Evolutionary conservation across 148 eudicot species (phyloP).

Genomic region (Spergularia marina): DNA sequence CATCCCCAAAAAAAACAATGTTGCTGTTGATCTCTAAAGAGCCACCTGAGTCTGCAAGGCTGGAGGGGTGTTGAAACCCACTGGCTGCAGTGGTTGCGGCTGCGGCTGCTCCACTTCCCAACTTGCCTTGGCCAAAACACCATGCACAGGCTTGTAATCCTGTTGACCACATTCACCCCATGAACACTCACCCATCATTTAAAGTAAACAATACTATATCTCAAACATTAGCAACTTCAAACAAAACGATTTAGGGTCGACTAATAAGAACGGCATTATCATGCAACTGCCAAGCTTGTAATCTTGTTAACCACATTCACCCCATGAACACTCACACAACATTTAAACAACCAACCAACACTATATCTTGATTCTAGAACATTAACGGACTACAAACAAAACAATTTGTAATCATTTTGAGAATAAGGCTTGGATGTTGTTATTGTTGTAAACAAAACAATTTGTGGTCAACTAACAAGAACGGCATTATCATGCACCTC

Average conservation of each 20-base stretch:
- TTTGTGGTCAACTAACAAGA: too few species aligned
- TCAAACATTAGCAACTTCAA: not conserved
- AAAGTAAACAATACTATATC: not conserved
- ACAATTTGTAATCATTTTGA: too few species aligned
- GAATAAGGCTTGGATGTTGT: too few species aligned
- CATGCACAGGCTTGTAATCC: constrained; percentile 76
- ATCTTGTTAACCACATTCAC: constrained; percentile 34
- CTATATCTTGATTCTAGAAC: not conserved
- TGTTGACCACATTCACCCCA: constrained; percentile 11
- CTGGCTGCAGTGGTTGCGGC: constrained; percentile 32
- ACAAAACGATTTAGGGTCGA: too few species aligned
- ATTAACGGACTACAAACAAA: too few species aligned
- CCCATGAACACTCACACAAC: not conserved
- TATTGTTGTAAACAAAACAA: too few species aligned
- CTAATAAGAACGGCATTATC: too few species aligned
- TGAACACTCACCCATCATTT: not conserved
- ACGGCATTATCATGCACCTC: too few species aligned
- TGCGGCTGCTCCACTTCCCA: constrained; percentile 61
- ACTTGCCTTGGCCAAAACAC: constrained; percentile 46
- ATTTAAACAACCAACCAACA: not conserved
- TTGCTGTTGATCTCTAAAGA: constrained; percentile 23
- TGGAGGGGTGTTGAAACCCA: constrained; percentile 35
- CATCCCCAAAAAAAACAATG: constrained; percentile 8
- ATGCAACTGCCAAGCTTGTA: constrained; percentile 39
- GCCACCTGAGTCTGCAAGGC: constrained; percentile 47